Conservation (phyloP, 805 yeast genomes). For the Cyberlindnera suaveolens region DNA sequence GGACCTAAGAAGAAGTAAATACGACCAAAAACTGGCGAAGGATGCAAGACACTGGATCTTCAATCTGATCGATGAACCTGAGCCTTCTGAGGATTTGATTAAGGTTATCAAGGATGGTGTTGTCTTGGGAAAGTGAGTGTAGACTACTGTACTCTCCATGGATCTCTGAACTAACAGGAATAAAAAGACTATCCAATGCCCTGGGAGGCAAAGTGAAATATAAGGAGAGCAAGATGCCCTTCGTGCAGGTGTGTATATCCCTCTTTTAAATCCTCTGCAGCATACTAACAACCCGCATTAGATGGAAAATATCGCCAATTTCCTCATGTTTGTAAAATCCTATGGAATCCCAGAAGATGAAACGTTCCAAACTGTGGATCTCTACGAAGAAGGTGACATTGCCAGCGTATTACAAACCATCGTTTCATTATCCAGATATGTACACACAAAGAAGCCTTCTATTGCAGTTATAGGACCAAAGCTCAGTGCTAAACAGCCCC, state of each 20-base stretch:
- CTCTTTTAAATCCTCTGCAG: neutral
- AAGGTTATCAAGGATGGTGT: constrained; percentile 58
- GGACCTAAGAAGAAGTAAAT: constrained; percentile 46
- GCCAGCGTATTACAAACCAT: constrained; percentile 72
- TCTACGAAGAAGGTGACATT: constrained; percentile 69
- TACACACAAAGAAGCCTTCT: constrained; percentile 46
- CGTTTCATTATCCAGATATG: constrained; percentile 66
- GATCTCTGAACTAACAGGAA: neutral
- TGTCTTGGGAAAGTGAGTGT: constrained; percentile 34
- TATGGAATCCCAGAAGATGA: constrained; percentile 79
- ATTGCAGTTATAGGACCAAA: constrained; percentile 55
- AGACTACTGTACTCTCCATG: neutral
- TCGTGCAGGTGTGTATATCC: constrained; percentile 34
- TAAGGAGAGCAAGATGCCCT: constrained; percentile 67
- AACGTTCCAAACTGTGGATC: constrained; percentile 69
- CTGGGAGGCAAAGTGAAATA: constrained; percentile 37
- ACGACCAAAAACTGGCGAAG: constrained; percentile 30
- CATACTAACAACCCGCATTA: constrained; percentile 22
- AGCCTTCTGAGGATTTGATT: constrained; percentile 40
- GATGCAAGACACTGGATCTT: constrained; percentile 54
- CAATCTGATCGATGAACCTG: constrained; percentile 27
- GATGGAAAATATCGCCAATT: constrained; percentile 81
- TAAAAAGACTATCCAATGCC: constrained; percentile 28
- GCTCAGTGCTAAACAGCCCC: constrained; percentile 40
- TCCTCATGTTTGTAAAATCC: constrained; percentile 52